Base-by-base conservation (phyloP, 2,329 filamentous ascomycete genomes). In the Cercospora sp. region DNA sequence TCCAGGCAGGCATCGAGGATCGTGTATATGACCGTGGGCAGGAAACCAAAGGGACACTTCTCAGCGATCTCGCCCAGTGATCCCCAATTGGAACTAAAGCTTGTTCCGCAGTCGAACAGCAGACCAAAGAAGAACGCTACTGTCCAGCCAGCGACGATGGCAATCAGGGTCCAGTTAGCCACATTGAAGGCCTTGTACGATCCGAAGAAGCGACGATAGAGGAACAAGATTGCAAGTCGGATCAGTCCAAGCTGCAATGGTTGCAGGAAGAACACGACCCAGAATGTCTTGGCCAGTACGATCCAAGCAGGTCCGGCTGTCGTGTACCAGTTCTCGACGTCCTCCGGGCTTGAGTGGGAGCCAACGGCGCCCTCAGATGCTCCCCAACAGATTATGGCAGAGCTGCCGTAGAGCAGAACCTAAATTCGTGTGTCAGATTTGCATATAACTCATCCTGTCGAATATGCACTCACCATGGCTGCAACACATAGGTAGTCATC, bases 11-110 rank as follows among this genome's bases (percentile, higher is more conserved):
- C 67, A 33, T 69, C 67, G 33, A 69, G 20, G 18, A 69, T 67
- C 3, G 67, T 69, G 61, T 69, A 69, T 23, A 69, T 48, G 18
- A 69, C 66, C 5, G 67, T 69, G 13, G 67, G 67, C 61, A 69
- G 51, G 57, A 69, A 69, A 1, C 67, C 67, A 31, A 69, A 69
- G 8, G 67, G 67, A 63, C 67, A 69, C 20, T 65, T 57, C 28
- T 69, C 55, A 23, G 67, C 67, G 18, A 69, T 69, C 33, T 69
- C 67, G 12, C 64, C 55, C 8, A 69, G 48, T 6, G 64, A 67
- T 9, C 31, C 65, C 67, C 67, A 69, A 8, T 69, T 67, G 8
- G 67, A 65, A 51, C 62, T 51, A 18, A 69, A 45, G 18, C 67
- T 57, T 23, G 55, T 42, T 12, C 67, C 67, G 20, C 64, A 69